Evolutionary conservation across 2,329 filamentous ascomycete species (phyloP).

Genomic region (Massarina eburnea): DNA sequence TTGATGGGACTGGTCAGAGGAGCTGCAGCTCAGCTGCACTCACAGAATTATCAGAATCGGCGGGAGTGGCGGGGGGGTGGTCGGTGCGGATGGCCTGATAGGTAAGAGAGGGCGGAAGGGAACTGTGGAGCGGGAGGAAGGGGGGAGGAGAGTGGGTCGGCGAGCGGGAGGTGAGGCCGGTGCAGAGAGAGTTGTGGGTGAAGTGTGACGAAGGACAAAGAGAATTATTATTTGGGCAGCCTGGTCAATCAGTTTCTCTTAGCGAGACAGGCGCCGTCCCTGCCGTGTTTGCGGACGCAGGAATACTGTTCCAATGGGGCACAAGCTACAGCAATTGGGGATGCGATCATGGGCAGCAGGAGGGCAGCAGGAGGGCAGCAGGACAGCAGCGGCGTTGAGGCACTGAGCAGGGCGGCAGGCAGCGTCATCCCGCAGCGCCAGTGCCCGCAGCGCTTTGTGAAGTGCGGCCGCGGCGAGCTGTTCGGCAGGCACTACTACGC

Average conservation of each 20-base stretch:
- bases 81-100: slow-evolving; percentile 28
- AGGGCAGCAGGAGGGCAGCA: too few species aligned
- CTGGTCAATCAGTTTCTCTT: slow-evolving; percentile 25
- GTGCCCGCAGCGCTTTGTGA: too few species aligned
- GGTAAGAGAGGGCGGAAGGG: slow-evolving; percentile 12
- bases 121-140: slow-evolving; percentile 14
- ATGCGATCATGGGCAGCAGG: too few species aligned
- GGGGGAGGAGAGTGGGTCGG: slow-evolving; percentile 20
- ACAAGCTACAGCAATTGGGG: not conserved
- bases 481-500: not conserved
- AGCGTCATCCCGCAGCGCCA: not conserved
- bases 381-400: not conserved
- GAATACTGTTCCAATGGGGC: slow-evolving; percentile 12
- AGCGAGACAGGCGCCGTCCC: slow-evolving; percentile 35
- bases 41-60: slow-evolving; percentile 28
- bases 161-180: slow-evolving; percentile 17
- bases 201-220: slow-evolving; percentile 20
- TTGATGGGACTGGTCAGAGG: slow-evolving; percentile 13
- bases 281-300: slow-evolving; percentile 23
- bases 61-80: slow-evolving; percentile 40
- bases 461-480: too few species aligned
- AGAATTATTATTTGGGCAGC: slow-evolving; percentile 24
- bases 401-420: not conserved
- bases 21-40: slow-evolving; percentile 21
- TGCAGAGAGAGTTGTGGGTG: slow-evolving; percentile 13